Percentiles rank a stretch among this genome's conserved stretches.
These are phyloP conservation scores for Cystofilobasidium ferigula DNA, from an alignment of 768 basidiomycete species.

Conservation along the genomic window DNA sequence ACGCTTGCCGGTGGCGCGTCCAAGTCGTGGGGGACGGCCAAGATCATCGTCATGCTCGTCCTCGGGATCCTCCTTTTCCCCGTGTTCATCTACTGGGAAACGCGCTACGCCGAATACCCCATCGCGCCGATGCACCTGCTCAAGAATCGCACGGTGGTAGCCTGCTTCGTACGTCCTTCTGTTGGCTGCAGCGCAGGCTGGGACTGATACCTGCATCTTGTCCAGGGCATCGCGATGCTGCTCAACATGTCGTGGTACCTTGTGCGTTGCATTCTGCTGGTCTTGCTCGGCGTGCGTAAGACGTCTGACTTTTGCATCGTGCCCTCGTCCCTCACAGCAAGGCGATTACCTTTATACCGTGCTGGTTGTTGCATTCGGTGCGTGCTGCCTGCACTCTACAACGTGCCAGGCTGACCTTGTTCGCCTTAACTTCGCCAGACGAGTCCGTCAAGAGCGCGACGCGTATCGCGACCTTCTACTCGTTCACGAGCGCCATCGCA, in stretches of 20 bases:
- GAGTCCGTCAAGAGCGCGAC: conserved; percentile 29
- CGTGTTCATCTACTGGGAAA: conserved; percentile 29
- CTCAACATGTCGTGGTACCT: conserved; percentile 23
- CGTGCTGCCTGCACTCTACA: conserved; percentile 15
- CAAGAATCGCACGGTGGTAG: conserved; percentile 33
- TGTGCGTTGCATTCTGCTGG: no score
- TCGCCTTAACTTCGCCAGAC: neutral
- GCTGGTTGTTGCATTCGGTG: conserved; percentile 33
- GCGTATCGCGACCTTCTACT: conserved; percentile 33
- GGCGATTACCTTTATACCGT: conserved; percentile 34
- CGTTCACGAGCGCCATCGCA: conserved; percentile 33
- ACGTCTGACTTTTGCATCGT: neutral
- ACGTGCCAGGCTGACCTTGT: neutral
- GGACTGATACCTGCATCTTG: conserved; percentile 33
- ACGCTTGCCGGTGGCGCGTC: conserved; percentile 34
- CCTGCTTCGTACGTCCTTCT: conserved; percentile 32
- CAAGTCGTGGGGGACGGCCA: conserved; percentile 29
- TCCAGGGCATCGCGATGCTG: conserved; percentile 27
- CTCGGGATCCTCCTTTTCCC: conserved; percentile 33
- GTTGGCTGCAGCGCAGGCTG: no score
- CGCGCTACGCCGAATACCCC: conserved; percentile 15
- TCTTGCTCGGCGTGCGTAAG: no score
- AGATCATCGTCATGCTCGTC: conserved; percentile 36
- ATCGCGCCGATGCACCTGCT: conserved; percentile 27
- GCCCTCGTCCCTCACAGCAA: neutral